Base-by-base conservation (phyloP, 208 protist genomes). In the Novymonas esmeraldas region DNA sequence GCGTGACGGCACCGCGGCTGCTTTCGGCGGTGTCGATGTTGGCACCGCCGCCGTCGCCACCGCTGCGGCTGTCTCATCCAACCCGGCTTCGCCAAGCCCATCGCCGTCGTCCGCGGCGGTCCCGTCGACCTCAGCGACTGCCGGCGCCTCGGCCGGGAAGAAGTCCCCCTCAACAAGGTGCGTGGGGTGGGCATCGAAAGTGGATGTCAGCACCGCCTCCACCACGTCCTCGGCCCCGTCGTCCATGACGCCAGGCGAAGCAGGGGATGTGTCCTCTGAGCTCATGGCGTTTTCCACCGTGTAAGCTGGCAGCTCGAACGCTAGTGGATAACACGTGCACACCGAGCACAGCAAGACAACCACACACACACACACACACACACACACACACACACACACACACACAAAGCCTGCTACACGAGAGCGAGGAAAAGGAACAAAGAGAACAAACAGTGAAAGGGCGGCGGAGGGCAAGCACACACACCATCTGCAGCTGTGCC, bases 141-240 rank as follows among this genome's bases (percentile, higher is more conserved):
- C 48, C 22, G 65, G 52, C 18, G 64, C 64, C 3, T 82, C 70
- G 6, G 78, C 33, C 20, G 69, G 85, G 44, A 92, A 92, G 69
- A 86, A 86, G 70, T 92, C 86, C 24, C 86, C 86, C 34, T 89
- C 83, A n/a, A 89, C 80, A 44, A 92, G 78, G 58, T 82, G 82
- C n/a, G 62, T 46, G 29, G 70, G 56, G 41, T 82, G 76, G 41
- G 55, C 38, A 28, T 81, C 78, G 22, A 65, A 73, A 38, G 60
- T 68, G n/a, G n/a, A n/a, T 0, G 45, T 56, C 38, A 85, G 28
- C 11, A 78, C 77, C 20, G 72, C 70, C 28, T 80, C 78, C 46
- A 85, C 81, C 24, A 85, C 71, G 49, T 85, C 81, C 1, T 67
- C 50, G 39, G 63, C 75, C n/a, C 66, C 63, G 9, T 75, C 62